phyloP scores from a whole-genome alignment of 2,329 filamentous ascomycete genomes.

The Hortaea sp. region DNA sequence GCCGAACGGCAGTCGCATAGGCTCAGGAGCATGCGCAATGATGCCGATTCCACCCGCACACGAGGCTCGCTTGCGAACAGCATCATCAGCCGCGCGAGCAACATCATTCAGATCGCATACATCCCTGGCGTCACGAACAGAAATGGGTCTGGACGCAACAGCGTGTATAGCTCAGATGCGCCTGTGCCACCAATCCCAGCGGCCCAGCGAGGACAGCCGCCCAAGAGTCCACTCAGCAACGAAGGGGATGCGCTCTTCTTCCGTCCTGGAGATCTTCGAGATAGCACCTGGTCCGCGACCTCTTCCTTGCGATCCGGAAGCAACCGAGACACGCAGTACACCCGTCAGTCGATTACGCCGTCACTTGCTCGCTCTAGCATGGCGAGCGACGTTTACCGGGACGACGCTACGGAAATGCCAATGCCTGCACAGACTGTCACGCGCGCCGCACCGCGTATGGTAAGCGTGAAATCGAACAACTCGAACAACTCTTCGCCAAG shows the following conservation, averaged over 20 bases:
- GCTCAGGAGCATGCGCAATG: conserved; percentile 48
- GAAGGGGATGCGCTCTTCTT: conserved; percentile 81
- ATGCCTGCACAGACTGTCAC: conserved; percentile 76
- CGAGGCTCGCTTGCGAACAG: conserved; percentile 80
- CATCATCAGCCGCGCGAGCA: conserved; percentile 88
- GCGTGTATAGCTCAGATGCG: conserved; percentile 35
- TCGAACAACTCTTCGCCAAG: conserved; percentile 6
- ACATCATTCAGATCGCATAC: conserved; percentile 98
- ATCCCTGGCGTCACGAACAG: conserved; percentile 87
- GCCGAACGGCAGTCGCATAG: conserved; percentile 23
- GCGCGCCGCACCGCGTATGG: conserved; percentile 79
- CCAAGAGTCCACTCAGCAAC: conserved; percentile 41
- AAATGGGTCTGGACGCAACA: conserved; percentile 52
- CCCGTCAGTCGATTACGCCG: conserved; percentile 39
- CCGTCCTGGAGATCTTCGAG: conserved; percentile 77
- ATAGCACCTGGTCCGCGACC: conserved; percentile 78
- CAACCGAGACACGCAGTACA: conserved; percentile 27
- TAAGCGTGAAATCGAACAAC: conserved; percentile 62
- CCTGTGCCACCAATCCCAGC: conserved; percentile 86
- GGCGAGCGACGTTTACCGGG: conserved; percentile 87
- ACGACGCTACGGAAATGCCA: conserved; percentile 72
- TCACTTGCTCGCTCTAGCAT: conserved; percentile 49
- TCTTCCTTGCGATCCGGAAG: conserved; percentile 38
- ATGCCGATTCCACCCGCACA: conserved; percentile 73
- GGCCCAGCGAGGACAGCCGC: conserved; percentile 33